A percentile compares a stretch with the other conserved stretches of the same genome.
phyloP scores from a whole-genome alignment of 2,329 filamentous ascomycete genomes.

The Venturia nashicola region DNA sequence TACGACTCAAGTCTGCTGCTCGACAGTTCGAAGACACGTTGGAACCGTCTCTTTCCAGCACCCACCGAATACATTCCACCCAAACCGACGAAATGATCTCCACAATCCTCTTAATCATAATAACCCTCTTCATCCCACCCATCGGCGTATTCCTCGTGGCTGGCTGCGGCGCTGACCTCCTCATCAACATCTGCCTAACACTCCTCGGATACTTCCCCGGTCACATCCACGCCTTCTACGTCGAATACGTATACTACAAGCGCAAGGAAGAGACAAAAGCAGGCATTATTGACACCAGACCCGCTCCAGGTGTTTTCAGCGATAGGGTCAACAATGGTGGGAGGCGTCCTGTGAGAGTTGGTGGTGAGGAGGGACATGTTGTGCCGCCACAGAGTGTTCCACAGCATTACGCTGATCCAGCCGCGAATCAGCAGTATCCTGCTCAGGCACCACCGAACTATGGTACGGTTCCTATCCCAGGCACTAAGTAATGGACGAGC shows the following conservation, averaged over 20 bases:
- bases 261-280: slow-evolving; percentile 50
- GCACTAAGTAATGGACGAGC: not conserved
- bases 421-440: not conserved
- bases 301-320: slow-evolving; percentile 60
- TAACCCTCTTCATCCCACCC: slow-evolving; percentile 36
- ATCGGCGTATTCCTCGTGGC: slow-evolving; percentile 35
- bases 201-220: slow-evolving; percentile 47
- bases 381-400: not conserved
- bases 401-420: not conserved
- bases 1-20: no score
- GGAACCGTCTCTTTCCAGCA: not conserved
- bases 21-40: no score
- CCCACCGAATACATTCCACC: not conserved
- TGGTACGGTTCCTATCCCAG: slow-evolving; percentile 1
- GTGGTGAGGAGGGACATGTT: not conserved
- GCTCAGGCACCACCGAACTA: slow-evolving; percentile 1
- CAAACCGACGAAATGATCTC: slow-evolving; percentile 17
- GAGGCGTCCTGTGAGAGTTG: not conserved
- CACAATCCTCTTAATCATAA: slow-evolving; percentile 29
- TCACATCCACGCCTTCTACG: slow-evolving; percentile 62
- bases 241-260: slow-evolving; percentile 74
- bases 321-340: slow-evolving; percentile 38
- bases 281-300: slow-evolving; percentile 41
- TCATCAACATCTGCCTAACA: slow-evolving; percentile 37
- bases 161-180: slow-evolving; percentile 36